These are phyloP conservation scores for Mortierella sp. DNA, from an alignment of 371 early-diverging fungal species.

Conservation along the genomic window DNA sequence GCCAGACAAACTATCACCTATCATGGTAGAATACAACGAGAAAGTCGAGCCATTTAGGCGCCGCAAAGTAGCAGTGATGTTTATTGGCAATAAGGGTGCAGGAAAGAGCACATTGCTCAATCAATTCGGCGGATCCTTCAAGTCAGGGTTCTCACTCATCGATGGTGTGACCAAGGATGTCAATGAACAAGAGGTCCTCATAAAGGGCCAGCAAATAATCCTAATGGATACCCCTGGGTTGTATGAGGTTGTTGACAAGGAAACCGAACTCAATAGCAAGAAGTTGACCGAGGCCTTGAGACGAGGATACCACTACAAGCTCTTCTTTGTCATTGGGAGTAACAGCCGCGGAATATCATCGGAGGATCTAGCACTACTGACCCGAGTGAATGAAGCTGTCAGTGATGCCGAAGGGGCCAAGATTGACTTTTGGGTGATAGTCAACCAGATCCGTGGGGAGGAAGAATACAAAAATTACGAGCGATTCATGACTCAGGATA, in stretches of 20 bases:
- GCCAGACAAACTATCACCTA: no score
- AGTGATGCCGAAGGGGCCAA: background rate
- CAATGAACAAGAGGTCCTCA: background rate
- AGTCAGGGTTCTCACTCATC: constrained; percentile 8
- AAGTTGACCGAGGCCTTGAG: constrained; percentile 5
- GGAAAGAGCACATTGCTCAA: constrained; percentile 20
- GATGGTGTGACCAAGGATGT: constrained; percentile 7
- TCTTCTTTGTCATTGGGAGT: constrained; percentile 20
- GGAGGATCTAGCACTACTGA: constrained; percentile 12
- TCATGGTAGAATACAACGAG: no score
- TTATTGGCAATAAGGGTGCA: constrained; percentile 17
- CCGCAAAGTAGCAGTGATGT: background rate
- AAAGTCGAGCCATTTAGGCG: no score
- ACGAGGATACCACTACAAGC: constrained; percentile 11
- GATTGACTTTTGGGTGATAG: constrained; percentile 1
- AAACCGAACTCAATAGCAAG: constrained; percentile 2
- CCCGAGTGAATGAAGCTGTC: constrained; percentile 15
- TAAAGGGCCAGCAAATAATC: background rate
- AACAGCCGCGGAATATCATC: background rate
- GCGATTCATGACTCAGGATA: no score
- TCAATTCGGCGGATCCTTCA: constrained; percentile 17
- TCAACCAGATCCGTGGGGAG: constrained; percentile 9
- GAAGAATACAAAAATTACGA: background rate
- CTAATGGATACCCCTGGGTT: constrained; percentile 19
- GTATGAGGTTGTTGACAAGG: constrained; percentile 6